These are phyloP conservation scores for Moringa oleifera DNA, from an alignment of 345 rosid genomes.

Conservation along the genomic window DNA sequence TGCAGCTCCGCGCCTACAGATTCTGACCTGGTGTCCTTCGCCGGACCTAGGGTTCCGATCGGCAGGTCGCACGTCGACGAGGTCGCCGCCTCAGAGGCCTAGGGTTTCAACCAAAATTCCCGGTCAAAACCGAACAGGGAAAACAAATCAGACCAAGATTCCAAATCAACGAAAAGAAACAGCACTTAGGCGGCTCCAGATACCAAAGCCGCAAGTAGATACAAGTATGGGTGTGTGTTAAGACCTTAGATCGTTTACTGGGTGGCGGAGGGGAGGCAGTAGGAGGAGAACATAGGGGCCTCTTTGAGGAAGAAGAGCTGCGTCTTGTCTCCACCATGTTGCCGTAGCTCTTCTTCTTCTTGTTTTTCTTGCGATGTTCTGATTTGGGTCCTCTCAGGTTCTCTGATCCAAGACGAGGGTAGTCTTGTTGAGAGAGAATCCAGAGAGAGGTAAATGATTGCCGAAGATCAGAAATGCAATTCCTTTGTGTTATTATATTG, in stretches of 20 bases:
- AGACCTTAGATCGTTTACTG: constrained; percentile 77
- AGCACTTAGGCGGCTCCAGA: not conserved
- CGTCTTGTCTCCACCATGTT: constrained; percentile 95
- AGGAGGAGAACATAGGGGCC: constrained; percentile 51
- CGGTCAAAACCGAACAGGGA: constrained; percentile 15
- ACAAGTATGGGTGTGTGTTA: constrained; percentile 7
- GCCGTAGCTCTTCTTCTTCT: constrained; percentile 6
- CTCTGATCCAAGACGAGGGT: constrained; percentile 39
- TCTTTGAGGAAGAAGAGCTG: constrained; percentile 79
- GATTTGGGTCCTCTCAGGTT: not conserved
- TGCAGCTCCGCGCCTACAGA: constrained; percentile 51
- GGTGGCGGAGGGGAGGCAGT: constrained; percentile 40
- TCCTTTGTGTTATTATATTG: not conserved
- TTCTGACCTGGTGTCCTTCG: constrained; percentile 48
- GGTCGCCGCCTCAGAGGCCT: constrained; percentile 55
- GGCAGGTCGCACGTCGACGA: constrained; percentile 48
- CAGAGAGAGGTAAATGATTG: constrained; percentile 17
- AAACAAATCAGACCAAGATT: constrained; percentile 17
- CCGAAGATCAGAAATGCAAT: constrained; percentile 26
- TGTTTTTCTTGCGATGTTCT: too few species aligned
- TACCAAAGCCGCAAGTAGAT: constrained; percentile 1
- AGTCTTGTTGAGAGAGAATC: not conserved
- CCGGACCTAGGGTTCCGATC: constrained; percentile 30
- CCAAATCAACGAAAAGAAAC: constrained; percentile 9
- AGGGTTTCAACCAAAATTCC: constrained; percentile 19